Percentiles rank a stretch among this genome's conserved stretches.
phyloP scores from a whole-genome alignment of 768 basidiomycete species.

The Sistotremastrum suecicum region DNA sequence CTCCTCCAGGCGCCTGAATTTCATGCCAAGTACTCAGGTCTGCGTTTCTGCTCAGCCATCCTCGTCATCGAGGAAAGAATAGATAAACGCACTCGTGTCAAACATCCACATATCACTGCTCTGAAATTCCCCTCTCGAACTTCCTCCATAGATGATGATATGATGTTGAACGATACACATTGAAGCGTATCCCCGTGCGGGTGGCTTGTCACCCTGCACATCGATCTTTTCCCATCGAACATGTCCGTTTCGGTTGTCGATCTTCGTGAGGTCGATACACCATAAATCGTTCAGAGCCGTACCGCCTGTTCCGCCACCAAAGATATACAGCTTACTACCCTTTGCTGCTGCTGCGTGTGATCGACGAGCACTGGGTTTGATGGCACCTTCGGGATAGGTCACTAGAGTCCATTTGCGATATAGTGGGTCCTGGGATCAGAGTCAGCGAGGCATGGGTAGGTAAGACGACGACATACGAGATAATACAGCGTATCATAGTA shows the following conservation, averaged over 20 bases:
- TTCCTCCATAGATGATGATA: slow-evolving; percentile 85
- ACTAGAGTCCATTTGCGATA: not conserved
- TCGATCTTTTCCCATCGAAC: slow-evolving; percentile 43
- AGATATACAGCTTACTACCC: slow-evolving; percentile 61
- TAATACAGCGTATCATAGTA: slow-evolving; percentile 80
- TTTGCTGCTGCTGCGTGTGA: slow-evolving; percentile 80
- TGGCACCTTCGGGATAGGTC: not conserved
- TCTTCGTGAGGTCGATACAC: slow-evolving; percentile 56
- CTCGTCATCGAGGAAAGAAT: not conserved
- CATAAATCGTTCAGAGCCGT: slow-evolving; percentile 85
- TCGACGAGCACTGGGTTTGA: slow-evolving; percentile 48
- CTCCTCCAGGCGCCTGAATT: slow-evolving; percentile 18
- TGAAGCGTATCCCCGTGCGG: slow-evolving; percentile 76
- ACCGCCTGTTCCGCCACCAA: slow-evolving; percentile 89
- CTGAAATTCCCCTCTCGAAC: slow-evolving; percentile 77
- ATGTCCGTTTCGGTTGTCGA: slow-evolving; percentile 24
- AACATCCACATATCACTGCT: slow-evolving; percentile 57
- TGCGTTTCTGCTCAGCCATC: slow-evolving; percentile 4
- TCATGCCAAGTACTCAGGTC: slow-evolving; percentile 19
- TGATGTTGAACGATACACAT: slow-evolving; percentile 75
- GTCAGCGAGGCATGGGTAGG: slow-evolving; percentile 10
- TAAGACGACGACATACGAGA: slow-evolving; percentile 33
- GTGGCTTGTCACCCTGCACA: slow-evolving; percentile 41
- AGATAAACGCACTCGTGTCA: slow-evolving; percentile 52
- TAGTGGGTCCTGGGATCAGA: slow-evolving; percentile 10